These are phyloP conservation scores for Phytophthora boehmeriae DNA, from an alignment of 352 stramenopile species.

Conservation along the genomic window DNA sequence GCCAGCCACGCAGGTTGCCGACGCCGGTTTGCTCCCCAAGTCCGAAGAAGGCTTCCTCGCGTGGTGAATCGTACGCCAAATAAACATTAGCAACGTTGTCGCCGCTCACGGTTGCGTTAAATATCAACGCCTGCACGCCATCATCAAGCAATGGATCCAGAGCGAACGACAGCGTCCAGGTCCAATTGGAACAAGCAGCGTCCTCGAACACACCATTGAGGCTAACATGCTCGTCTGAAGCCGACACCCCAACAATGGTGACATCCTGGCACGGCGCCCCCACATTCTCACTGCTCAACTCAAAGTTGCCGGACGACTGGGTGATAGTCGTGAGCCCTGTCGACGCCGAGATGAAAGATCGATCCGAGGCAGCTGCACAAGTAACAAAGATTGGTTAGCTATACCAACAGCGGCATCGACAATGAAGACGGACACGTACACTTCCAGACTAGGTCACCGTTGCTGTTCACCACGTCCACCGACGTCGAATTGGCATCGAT, in stretches of 20 bases:
- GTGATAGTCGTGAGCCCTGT: constrained; percentile 30
- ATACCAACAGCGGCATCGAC: neutral
- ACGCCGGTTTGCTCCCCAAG: constrained; percentile 30
- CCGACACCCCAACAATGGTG: constrained; percentile 2
- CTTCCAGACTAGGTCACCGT: constrained; percentile 32
- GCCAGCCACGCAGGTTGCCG: constrained; percentile 29
- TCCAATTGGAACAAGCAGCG: constrained; percentile 13
- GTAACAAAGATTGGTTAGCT: neutral
- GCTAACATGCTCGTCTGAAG: constrained; percentile 12
- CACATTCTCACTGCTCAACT: constrained; percentile 22
- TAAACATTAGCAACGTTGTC: constrained; percentile 30
- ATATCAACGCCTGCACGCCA: constrained; percentile 17
- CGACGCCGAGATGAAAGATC: constrained; percentile 31
- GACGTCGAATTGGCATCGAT: constrained; percentile 12
- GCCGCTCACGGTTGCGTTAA: constrained; percentile 27
- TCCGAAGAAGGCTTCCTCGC: constrained; percentile 30
- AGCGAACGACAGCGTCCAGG: constrained; percentile 21
- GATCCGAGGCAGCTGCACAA: constrained; percentile 20
- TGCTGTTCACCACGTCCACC: constrained; percentile 21
- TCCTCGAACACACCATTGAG: constrained; percentile 22
- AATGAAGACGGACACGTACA: constrained; percentile 9
- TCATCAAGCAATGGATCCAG: constrained; percentile 11
- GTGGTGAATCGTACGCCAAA: constrained; percentile 29
- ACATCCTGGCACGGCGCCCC: constrained; percentile 8
- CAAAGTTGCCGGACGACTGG: constrained; percentile 28